Base-by-base conservation (phyloP, 2,329 filamentous ascomycete species). In the Fusarium subglutinans region DNA sequence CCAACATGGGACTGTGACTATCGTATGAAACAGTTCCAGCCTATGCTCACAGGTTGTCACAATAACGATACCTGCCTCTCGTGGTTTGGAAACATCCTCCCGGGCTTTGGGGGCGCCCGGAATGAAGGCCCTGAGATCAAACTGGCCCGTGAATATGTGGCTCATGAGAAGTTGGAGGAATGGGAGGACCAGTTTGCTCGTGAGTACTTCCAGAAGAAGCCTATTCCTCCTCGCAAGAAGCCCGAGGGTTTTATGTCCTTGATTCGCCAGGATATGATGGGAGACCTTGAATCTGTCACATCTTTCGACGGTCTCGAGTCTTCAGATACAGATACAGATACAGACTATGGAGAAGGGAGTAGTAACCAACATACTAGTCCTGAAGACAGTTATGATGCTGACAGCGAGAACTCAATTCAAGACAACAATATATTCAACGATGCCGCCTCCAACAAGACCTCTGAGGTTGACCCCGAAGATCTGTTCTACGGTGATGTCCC, bases 61-160 rank as follows among this genome's bases (percentile, higher is more conserved):
- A 44, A 72, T 26, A 74, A 51, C 7, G 59, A 74, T 20, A 28
- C 11, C 8, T 77, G 73, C 18, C 37, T 35, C 7, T 76, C 75
- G 4, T 66, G 75, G 75, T 57, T 75, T 28, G 63, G 43, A 4
- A 55, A 62, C 6, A 6, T 48, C 5, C n/a, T 48, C 13, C 14
- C 28, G 7, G 45, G 56, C 2, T 56, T 55, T 26, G 64, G 59
- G 10, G 43, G 63, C 13, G 17, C 4, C 15, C 40, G 55, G 24
- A 54, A 54, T 14, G 35, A 67, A 30, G 35, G 41, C 3, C 44
- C 20, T 12, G 44, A 60, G 6, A 24, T n/a, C 15, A 50, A n/a
- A 2, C 22, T 26, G n/a, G 22, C 26, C 3, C 48, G 61, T 13
- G 44, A 64, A 17, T 17, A 20, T 24, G 47, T 53, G 38, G 70